phyloP scores from a whole-genome alignment of 768 basidiomycete genomes.

The Aureoboletus auriporus region DNA sequence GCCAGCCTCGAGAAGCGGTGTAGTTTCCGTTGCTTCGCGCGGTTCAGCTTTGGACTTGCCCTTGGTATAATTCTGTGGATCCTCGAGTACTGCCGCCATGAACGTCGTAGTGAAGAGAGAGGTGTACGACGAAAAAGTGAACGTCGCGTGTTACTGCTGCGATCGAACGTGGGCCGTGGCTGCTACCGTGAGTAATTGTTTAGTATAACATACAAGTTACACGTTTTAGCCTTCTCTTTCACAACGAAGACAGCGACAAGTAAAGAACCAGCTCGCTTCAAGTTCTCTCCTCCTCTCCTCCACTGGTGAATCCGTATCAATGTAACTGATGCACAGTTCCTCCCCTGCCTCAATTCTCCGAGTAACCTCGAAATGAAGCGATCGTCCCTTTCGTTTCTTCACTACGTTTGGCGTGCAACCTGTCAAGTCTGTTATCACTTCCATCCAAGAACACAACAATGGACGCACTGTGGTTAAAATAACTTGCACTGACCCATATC shows the following conservation, averaged over 20 bases:
- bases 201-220: background rate
- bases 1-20: constrained; percentile 26
- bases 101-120: constrained; percentile 8
- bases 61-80: constrained; percentile 13
- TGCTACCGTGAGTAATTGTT: constrained; percentile 1
- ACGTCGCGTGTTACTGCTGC: constrained; percentile 4
- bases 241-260: constrained; percentile 48
- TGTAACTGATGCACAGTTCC: constrained; percentile 58
- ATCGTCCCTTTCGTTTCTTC: constrained; percentile 42
- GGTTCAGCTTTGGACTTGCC: constrained; percentile 25
- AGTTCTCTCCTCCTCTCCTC: constrained; percentile 39
- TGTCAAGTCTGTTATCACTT: constrained; percentile 20
- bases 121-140: background rate
- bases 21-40: constrained; percentile 25
- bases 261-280: constrained; percentile 53
- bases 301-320: constrained; percentile 32
- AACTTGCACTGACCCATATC: constrained; percentile 56
- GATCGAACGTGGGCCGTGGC: constrained; percentile 14
- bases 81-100: constrained; percentile 20
- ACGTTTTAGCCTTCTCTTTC: constrained; percentile 10
- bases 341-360: constrained; percentile 43
- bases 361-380: constrained; percentile 44
- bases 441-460: background rate
- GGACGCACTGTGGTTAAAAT: constrained; percentile 64
- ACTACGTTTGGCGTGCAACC: constrained; percentile 52